These are phyloP conservation scores for Choiromyces venosus DNA, from an alignment of 495 filamentous ascomycete genomes.

Conservation along the genomic window DNA sequence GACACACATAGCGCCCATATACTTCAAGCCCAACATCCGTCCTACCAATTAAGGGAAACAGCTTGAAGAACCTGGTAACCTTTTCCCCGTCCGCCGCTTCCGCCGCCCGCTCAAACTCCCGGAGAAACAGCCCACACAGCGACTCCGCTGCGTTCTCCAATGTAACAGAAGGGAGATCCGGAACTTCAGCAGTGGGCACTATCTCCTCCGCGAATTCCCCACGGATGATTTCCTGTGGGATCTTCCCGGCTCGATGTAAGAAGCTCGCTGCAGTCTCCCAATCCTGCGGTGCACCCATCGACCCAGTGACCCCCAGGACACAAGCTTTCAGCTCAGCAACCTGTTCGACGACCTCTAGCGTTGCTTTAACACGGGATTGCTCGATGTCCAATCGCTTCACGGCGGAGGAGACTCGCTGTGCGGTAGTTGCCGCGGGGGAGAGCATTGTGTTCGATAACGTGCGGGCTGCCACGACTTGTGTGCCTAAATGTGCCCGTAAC, in stretches of 20 bases:
- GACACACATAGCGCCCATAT: slow-evolving; percentile 91
- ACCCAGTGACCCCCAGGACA: slow-evolving; percentile 87
- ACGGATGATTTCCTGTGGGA: slow-evolving; percentile 70
- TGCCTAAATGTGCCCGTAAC: slow-evolving; percentile 77
- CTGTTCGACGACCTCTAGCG: slow-evolving; percentile 87
- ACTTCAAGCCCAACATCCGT: slow-evolving; percentile 86
- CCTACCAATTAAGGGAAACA: slow-evolving; percentile 90
- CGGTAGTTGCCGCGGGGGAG: slow-evolving; percentile 73
- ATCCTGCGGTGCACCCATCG: slow-evolving; percentile 96
- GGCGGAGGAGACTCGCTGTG: slow-evolving; percentile 74
- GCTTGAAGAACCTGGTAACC: slow-evolving; percentile 94
- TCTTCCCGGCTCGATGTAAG: slow-evolving; percentile 69
- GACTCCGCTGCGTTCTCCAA: slow-evolving; percentile 80
- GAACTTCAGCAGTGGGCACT: slow-evolving; percentile 91
- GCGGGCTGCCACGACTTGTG: slow-evolving; percentile 78
- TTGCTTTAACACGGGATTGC: slow-evolving; percentile 81
- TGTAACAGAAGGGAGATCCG: slow-evolving; percentile 81
- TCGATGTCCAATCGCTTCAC: slow-evolving; percentile 83
- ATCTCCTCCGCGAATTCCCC: slow-evolving; percentile 88
- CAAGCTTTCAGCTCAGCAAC: slow-evolving; percentile 94
- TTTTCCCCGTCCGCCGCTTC: slow-evolving; percentile 74
- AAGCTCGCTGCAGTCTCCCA: slow-evolving; percentile 96
- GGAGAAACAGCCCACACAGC: slow-evolving; percentile 78
- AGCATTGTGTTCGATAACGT: slow-evolving; percentile 84
- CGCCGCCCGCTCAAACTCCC: slow-evolving; percentile 92